Evolutionary conservation across 345 rosid species (phyloP).

Genomic region (Noccaea bulbosa): DNA sequence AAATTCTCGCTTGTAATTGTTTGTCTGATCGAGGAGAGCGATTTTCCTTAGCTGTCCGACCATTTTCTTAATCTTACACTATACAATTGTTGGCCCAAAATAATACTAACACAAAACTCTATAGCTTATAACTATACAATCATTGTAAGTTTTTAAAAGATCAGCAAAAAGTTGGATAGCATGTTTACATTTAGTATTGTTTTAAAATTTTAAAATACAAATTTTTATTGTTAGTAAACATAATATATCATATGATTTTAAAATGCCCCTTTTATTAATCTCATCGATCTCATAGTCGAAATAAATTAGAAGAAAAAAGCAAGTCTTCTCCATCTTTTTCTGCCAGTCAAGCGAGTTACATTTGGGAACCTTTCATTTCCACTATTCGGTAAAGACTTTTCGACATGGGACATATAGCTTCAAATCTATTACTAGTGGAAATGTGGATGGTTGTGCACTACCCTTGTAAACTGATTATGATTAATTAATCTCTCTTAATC

Average conservation of each 20-base stretch:
- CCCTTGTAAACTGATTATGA: not conserved
- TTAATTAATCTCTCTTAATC: no score
- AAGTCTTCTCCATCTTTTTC: not conserved
- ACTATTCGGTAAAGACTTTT: not conserved
- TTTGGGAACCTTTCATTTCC: not conserved
- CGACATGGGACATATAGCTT: conserved; percentile 7
- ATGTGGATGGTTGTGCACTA: not conserved
- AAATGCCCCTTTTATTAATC: not conserved
- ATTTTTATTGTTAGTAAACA: not conserved
- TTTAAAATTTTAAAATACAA: not conserved
- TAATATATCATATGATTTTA: not conserved
- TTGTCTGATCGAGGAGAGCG: conserved; percentile 43
- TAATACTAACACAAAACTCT: not conserved
- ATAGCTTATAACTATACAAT: not conserved
- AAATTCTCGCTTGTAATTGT: conserved; percentile 39
- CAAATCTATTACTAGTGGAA: not conserved
- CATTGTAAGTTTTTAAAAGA: not conserved
- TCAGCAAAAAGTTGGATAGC: not conserved
- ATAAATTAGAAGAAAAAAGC: not conserved
- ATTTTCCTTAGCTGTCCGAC: conserved; percentile 44
- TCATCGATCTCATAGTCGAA: not conserved
- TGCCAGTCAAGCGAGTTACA: not conserved
- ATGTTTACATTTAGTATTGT: not conserved
- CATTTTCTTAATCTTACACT: conserved; percentile 23
- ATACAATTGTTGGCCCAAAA: conserved; percentile 4